Percentiles rank a stretch among this genome's conserved stretches.
Evolutionary conservation across 129 eudicot genomes (phyloP).

Genomic region (Deinandra increscens): DNA sequence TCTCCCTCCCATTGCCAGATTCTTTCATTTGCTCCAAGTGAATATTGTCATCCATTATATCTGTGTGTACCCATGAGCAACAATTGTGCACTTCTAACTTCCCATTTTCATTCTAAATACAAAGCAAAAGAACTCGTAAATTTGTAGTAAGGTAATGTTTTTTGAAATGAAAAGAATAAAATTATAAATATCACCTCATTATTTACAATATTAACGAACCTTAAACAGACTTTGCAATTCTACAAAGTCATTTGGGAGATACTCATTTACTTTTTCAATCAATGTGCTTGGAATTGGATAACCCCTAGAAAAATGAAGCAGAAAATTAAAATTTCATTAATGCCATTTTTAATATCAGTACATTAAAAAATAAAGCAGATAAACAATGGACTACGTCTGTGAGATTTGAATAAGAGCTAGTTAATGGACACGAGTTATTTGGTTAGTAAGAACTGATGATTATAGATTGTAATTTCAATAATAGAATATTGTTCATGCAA

Average conservation of each 20-base stretch:
- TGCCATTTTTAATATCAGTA: neutral
- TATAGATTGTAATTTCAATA: neutral
- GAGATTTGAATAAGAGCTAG: neutral
- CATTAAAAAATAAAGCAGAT: neutral
- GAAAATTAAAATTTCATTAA: neutral
- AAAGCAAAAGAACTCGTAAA: constrained; percentile 1
- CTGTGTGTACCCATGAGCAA: constrained; percentile 90
- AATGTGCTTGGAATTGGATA: constrained; percentile 72
- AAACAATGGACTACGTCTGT: neutral
- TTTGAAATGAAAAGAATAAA: neutral
- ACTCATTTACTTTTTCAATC: constrained; percentile 74
- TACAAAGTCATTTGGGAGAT: constrained; percentile 67
- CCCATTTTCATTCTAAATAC: constrained; percentile 43
- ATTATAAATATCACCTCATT: neutral
- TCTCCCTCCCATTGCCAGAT: constrained; percentile 21
- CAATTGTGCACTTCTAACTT: constrained; percentile 31
- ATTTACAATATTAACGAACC: constrained; percentile 38
- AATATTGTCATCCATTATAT: constrained; percentile 93
- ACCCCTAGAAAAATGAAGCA: constrained; percentile 59
- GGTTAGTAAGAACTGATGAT: neutral
- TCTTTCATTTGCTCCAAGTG: constrained; percentile 50
- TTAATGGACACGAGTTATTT: neutral
- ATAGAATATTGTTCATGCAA: neutral
- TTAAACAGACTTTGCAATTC: constrained; percentile 43
- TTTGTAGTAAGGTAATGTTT: neutral